Conservation (phyloP, 108 stramenopile genomes). For the Cyclotella cryptica region DNA sequence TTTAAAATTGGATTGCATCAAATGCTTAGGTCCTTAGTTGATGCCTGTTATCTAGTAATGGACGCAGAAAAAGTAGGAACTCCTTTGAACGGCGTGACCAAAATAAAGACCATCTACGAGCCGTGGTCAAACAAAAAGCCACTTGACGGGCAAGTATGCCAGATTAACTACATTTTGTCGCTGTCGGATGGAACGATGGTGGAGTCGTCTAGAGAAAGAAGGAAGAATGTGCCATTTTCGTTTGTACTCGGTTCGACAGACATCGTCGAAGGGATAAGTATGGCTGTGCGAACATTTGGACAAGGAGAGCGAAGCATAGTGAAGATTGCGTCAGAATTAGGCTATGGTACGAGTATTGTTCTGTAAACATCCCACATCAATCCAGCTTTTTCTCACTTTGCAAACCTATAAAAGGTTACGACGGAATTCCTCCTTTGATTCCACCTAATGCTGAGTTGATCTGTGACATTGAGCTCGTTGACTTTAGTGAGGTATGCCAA, state of each 20-base stretch:
- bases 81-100: neutral
- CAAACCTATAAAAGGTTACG: neutral
- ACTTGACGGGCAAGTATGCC: constrained; percentile 6
- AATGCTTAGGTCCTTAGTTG: too few relatives aligned
- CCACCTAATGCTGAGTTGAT: constrained; percentile 19
- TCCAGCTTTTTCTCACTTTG: neutral
- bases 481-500: constrained; percentile 6
- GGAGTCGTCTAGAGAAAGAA: constrained; percentile 4
- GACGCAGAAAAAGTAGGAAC: neutral
- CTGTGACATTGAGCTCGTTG: constrained; percentile 26
- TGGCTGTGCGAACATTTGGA: constrained; percentile 17
- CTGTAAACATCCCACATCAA: too few relatives aligned
- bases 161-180: constrained; percentile 15
- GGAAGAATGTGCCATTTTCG: neutral
- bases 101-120: constrained; percentile 11
- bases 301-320: constrained; percentile 19
- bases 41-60: too few relatives aligned
- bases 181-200: constrained; percentile 4
- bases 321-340: constrained; percentile 7
- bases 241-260: constrained; percentile 15
- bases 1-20: neutral
- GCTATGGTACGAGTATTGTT: constrained; percentile 8
- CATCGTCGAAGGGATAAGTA: constrained; percentile 17
- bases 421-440: constrained; percentile 14
- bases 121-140: constrained; percentile 13